phyloP scores from a whole-genome alignment of 1,284 basidiomycete genomes.

The Moesziomyces antarcticus region DNA sequence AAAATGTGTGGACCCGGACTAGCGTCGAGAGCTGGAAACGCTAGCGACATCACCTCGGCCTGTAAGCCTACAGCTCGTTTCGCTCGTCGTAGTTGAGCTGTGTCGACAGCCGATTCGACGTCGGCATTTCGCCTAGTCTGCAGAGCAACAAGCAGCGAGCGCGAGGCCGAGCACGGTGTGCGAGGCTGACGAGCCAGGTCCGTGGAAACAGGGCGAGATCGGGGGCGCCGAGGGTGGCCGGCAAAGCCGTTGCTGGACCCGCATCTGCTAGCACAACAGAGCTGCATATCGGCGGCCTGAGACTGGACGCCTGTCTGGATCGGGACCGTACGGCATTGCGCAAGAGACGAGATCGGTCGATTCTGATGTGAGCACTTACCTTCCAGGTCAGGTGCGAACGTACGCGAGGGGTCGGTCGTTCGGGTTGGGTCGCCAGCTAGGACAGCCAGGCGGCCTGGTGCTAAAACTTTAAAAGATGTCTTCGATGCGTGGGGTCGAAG shows the following conservation, averaged over 20 bases:
- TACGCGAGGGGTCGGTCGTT: conserved; percentile 24
- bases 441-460: conserved; percentile 50
- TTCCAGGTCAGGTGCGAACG: conserved; percentile 4
- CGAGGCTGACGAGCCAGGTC: no score
- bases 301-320: not conserved
- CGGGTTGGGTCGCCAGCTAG: conserved; percentile 54
- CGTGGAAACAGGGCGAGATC: no score
- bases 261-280: no score
- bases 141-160: not conserved
- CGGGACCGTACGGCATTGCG: not conserved
- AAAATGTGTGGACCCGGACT: no score
- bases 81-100: not conserved
- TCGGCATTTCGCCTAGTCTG: no score
- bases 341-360: not conserved
- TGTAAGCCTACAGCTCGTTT: not conserved
- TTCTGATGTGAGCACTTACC: conserved; percentile 11
- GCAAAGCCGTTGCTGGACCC: no score
- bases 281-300: no score
- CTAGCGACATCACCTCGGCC: conserved; percentile 2
- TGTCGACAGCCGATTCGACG: not conserved
- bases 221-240: no score
- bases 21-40: not conserved
- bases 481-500: conserved; percentile 42
- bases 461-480: conserved; percentile 25
- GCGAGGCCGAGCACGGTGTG: not conserved